A percentile compares a stretch with the other conserved stretches of the same genome.
These are phyloP conservation scores for Paracoccidioides brasiliensis DNA, from an alignment of 2,329 filamentous ascomycete species.

Conservation along the genomic window DNA sequence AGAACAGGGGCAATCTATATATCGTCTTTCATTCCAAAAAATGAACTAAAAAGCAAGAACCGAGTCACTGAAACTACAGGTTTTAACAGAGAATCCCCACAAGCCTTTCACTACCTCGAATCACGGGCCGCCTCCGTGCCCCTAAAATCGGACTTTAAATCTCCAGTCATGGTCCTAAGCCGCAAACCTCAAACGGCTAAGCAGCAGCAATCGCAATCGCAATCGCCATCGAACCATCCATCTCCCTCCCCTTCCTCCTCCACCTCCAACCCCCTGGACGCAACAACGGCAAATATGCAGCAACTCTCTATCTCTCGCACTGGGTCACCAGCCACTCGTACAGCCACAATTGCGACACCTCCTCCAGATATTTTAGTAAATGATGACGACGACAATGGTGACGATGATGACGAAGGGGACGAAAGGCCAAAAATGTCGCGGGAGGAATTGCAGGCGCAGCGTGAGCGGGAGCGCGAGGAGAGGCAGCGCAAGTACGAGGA, in stretches of 20 bases:
- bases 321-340: not conserved
- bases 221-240: slow-evolving; percentile 16
- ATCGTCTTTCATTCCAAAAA: too few species aligned
- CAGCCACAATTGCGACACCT: not conserved
- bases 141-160: slow-evolving; percentile 60
- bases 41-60: not conserved
- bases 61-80: not conserved
- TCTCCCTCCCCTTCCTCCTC: not conserved
- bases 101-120: slow-evolving; percentile 64
- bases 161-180: slow-evolving; percentile 69
- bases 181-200: slow-evolving; percentile 61
- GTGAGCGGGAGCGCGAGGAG: slow-evolving; percentile 58
- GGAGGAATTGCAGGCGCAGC: slow-evolving; percentile 65
- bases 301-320: slow-evolving; percentile 30
- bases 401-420: slow-evolving; percentile 55
- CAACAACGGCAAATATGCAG: slow-evolving; percentile 31
- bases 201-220: slow-evolving; percentile 30
- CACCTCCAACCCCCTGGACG: slow-evolving; percentile 30
- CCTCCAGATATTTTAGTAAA: not conserved
- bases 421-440: slow-evolving; percentile 50
- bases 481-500: slow-evolving; percentile 86
- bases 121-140: slow-evolving; percentile 48
- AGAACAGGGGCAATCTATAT: not conserved
- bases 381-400: slow-evolving; percentile 29
- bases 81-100: slow-evolving; percentile 51